Conservation (phyloP, 2,329 filamentous ascomycete genomes). For the Cadophora gregata region DNA sequence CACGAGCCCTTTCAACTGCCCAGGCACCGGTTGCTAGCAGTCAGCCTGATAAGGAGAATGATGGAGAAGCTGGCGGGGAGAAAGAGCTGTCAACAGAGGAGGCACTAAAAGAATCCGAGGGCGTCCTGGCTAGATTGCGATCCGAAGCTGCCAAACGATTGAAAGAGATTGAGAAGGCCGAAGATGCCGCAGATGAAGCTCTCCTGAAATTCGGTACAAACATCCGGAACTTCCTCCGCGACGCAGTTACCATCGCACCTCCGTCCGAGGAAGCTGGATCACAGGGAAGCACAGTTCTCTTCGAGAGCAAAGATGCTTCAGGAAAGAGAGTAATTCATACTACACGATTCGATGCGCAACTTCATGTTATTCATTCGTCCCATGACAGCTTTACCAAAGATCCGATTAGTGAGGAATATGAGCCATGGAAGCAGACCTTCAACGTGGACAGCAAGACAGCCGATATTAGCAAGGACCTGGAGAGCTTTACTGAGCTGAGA, state of each 20-base stretch:
- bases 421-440: constrained; percentile 74
- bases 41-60: constrained; percentile 35
- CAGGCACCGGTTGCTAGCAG: constrained; percentile 37
- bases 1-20: constrained; percentile 70
- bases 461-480: constrained; percentile 79
- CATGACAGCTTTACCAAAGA: constrained; percentile 84
- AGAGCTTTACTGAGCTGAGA: constrained; percentile 85
- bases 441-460: constrained; percentile 84
- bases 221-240: constrained; percentile 85
- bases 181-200: constrained; percentile 96
- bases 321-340: constrained; percentile 95
- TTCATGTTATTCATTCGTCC: constrained; percentile 92
- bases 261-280: constrained; percentile 59
- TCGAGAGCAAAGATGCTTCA: constrained; percentile 89
- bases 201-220: constrained; percentile 90
- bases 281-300: constrained; percentile 71
- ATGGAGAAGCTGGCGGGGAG: constrained; percentile 38
- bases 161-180: constrained; percentile 87
- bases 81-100: constrained; percentile 55
- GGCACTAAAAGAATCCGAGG: constrained; percentile 56
- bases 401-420: constrained; percentile 76
- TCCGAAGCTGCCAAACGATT: constrained; percentile 81
- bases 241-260: constrained; percentile 87
- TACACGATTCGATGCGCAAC: constrained; percentile 90
- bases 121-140: constrained; percentile 78